A percentile compares a stretch with the other conserved stretches of the same genome.
These are phyloP conservation scores for Iris macrosiphon DNA, from an alignment of 106 monocot species.

Conservation along the genomic window DNA sequence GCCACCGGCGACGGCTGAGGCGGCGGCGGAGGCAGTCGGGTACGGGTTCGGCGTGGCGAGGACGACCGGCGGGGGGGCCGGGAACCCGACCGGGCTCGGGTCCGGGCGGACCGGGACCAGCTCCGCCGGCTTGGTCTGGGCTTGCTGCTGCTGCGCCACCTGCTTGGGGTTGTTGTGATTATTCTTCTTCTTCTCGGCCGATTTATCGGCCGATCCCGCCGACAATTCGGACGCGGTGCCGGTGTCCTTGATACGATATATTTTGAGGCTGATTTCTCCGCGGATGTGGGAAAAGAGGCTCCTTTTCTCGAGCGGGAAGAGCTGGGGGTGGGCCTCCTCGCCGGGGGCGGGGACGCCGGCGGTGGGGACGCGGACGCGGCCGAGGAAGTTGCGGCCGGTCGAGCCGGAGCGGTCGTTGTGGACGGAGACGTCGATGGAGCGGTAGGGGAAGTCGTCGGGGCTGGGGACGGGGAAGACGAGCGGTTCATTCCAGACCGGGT, in stretches of 20 bases:
- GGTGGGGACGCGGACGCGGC: constrained; percentile 45
- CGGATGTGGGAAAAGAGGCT: constrained; percentile 68
- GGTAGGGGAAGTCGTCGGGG: constrained; percentile 49
- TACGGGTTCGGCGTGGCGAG: constrained; percentile 11
- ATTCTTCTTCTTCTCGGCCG: constrained; percentile 9
- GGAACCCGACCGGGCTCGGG: neutral
- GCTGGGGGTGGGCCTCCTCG: constrained; percentile 49
- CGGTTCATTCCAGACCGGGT: constrained; percentile 76
- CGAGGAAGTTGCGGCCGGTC: constrained; percentile 48
- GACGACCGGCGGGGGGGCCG: neutral
- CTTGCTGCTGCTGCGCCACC: constrained; percentile 10
- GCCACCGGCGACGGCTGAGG: neutral
- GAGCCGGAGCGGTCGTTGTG: constrained; percentile 27
- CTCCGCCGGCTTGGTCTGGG: constrained; percentile 12
- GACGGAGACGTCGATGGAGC: constrained; percentile 54
- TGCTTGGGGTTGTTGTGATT: constrained; percentile 4
- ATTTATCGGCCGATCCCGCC: neutral
- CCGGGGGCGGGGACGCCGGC: constrained; percentile 36
- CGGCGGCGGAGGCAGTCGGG: constrained; percentile 6
- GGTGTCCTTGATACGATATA: constrained; percentile 28
- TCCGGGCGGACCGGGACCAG: neutral
- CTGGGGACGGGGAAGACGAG: constrained; percentile 56
- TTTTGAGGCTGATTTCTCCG: constrained; percentile 66
- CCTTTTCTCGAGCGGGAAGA: constrained; percentile 52
- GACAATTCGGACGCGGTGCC: neutral